A percentile compares a stretch with the other conserved stretches of the same genome.
Evolutionary conservation across 306 rosid genomes (phyloP).

Genomic region (Quercus variabilis): DNA sequence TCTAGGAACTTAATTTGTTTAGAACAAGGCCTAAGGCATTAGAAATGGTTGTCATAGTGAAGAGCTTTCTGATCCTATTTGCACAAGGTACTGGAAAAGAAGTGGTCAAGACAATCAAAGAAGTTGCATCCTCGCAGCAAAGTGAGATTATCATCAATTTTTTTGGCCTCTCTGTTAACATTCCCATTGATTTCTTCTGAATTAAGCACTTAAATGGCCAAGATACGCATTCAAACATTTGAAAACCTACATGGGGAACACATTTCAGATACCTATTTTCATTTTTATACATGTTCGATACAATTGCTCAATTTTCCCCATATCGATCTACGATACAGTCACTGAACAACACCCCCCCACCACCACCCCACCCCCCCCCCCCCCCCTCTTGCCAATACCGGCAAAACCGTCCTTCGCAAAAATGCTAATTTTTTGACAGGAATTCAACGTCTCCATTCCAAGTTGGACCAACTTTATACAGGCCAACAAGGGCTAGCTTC

Average conservation of each 20-base stretch:
- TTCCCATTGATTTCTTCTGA: neutral
- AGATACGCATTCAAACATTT: neutral
- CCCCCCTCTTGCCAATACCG: too few species aligned
- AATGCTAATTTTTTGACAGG: neutral
- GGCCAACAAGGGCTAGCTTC: neutral
- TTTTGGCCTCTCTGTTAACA: neutral
- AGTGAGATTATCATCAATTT: neutral
- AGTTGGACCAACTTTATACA: neutral
- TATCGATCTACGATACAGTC: neutral
- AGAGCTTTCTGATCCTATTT: neutral
- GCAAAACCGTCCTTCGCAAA: neutral
- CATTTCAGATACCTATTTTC: neutral
- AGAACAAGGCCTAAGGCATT: neutral
- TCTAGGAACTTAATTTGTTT: too few species aligned
- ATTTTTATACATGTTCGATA: neutral
- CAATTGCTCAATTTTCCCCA: neutral
- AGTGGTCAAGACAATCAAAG: neutral
- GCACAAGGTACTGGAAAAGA: neutral
- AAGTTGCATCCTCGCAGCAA: neutral
- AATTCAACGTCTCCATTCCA: neutral
- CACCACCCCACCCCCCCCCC: too few species aligned
- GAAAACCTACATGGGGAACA: neutral
- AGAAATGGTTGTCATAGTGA: neutral
- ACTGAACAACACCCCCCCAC: neutral
- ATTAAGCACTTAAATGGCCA: neutral